Base-by-base conservation (phyloP, 1,139 yeast species). In the Lodderomyces elongisporus region DNA sequence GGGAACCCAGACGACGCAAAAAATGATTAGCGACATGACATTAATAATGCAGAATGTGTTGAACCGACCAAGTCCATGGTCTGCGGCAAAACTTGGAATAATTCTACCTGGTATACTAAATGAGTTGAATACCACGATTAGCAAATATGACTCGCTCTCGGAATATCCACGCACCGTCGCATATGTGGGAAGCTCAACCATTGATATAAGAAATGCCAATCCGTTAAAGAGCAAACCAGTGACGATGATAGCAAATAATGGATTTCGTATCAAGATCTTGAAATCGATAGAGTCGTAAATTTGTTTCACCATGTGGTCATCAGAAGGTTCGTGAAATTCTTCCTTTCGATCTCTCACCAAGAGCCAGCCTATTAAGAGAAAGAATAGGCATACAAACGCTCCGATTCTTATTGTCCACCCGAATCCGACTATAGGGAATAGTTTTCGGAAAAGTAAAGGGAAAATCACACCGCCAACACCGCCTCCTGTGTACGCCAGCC, bases 201-300 rank as follows among this genome's bases (percentile, higher is more conserved):
- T 30, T 1, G 60, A 41, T 9, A 57, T 43, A 28, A 54, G 43
- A 37, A 54, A 55, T 7, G 55, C 53, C 20, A 59, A 49, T 8
- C 63, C 62, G 43, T 56, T 58, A n/a, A 60, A 61, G 13, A 60
- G 42, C 32, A 59, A 45, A 13, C 60, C 54, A 14, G 53, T 25
- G 4, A 58, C 63, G 28, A 60, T 41, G 31, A 52, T 48, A 2
- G 54, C 37, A 36, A 53, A 60, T 20, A 54, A 45, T 35, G 33
- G 44, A 34, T 56, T 54, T 38, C 48, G 51, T 37, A 57, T 56
- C 18, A 41, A 28, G 9, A 54, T 53, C 17, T 39, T 43, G 9
- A 56, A 42, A 40, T 58, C 62, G 31, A 60, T 50, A 3, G 62
- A 52, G 27, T 44, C 44, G 4, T 52, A 8, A 15, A 58, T 43